These are phyloP conservation scores for Trifolium dubium DNA, from an alignment of 306 rosid genomes.

Conservation along the genomic window DNA sequence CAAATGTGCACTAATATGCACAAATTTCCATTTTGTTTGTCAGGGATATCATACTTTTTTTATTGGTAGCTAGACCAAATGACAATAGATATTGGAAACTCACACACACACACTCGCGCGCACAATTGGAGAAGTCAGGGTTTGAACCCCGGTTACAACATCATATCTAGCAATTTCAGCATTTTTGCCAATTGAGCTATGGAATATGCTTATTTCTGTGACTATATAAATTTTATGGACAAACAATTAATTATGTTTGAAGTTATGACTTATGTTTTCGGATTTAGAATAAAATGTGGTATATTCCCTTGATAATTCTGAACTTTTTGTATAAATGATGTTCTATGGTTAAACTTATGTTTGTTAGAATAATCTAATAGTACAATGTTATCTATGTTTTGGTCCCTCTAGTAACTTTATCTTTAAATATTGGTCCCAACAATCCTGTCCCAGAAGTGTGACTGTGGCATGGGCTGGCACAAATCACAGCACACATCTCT, in stretches of 20 bases:
- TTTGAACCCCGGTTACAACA: too few species aligned
- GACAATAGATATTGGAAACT: too few species aligned
- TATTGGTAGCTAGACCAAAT: too few species aligned
- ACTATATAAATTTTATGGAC: slow-evolving; percentile 1
- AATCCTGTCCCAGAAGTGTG: slow-evolving; percentile 42
- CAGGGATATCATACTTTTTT: not conserved
- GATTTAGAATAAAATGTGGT: slow-evolving; percentile 6
- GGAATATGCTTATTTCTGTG: slow-evolving; percentile 1
- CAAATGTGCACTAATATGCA: too few species aligned
- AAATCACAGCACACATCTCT: slow-evolving; percentile 14
- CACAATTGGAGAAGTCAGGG: too few species aligned
- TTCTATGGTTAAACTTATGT: slow-evolving; percentile 24
- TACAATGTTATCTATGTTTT: slow-evolving; percentile 25
- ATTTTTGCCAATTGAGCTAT: too few species aligned
- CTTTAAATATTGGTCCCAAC: slow-evolving; percentile 41
- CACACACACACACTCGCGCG: too few species aligned
- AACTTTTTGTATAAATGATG: not conserved
- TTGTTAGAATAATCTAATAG: slow-evolving; percentile 12
- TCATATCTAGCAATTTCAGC: too few species aligned
- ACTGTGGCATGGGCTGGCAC: slow-evolving; percentile 51
- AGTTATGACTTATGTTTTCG: not conserved
- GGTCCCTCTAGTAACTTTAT: slow-evolving; percentile 34
- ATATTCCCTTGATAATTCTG: slow-evolving; percentile 6
- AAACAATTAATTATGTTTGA: not conserved
- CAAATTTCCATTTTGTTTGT: not conserved